Base-by-base conservation (phyloP, 2,329 filamentous ascomycete species). In the Talaromyces albobiverticillius region DNA sequence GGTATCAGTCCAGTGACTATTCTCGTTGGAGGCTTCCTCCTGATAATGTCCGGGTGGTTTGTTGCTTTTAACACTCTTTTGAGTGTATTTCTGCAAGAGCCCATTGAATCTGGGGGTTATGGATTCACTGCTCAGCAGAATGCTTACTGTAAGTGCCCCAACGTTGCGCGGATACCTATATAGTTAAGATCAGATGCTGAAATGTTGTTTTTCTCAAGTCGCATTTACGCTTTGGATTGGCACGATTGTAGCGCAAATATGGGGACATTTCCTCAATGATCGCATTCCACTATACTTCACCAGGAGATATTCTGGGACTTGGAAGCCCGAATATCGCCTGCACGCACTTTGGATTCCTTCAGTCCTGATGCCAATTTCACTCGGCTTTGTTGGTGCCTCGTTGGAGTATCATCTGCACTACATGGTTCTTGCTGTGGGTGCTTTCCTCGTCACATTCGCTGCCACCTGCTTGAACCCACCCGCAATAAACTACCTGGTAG, bases 261-360 rank as follows among this genome's bases (percentile, higher is more conserved):
- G 53, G 53, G 53, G 53, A 2, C 34, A 51, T 42, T 46, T 53
- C 22, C n/a, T 56, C 36, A 56, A 56, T 14, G 54, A 56, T 25
- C 48, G 54, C 9, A 46, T 56, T 25, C 49, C 54, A 11, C 22
- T 56, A 14, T 45, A 41, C 18, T 48, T 52, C 11, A 45, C 43
- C 2, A 32, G 36, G 18, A 41, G 22, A 22, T n/a, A 51, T 13
- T 49, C 48, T 1, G 54, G 54, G 11, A 51, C 20, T 6, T 56
- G 54, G 54, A 56, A 56, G 45, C 54, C 54, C 7, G 54, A 56
- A 31, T 53, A 56, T 25, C 54, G 54, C 8, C 50, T 56, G 25
- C 50, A 56, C 25, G 25, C 45, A 2, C 50, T 56, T 8, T 53
- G 48, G 54, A 26, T 56, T 13, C 49, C 54, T 22, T 42, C 43